Conservation (phyloP, 768 basidiomycete genomes). For the Suillus placidus region DNA sequence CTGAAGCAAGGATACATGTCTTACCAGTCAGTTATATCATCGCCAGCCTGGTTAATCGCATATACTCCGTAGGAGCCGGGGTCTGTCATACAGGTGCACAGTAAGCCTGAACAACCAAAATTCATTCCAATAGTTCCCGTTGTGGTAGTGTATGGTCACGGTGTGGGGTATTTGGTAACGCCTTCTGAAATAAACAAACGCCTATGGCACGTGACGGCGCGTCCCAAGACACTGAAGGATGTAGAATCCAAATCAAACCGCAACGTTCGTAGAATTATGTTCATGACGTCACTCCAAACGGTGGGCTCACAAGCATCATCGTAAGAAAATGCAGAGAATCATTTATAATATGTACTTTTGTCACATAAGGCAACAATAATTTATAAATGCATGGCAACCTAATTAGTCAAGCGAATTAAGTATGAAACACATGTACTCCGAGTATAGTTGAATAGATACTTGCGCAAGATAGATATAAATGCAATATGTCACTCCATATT, state of each 20-base stretch:
- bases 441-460: neutral
- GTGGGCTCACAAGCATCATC: neutral
- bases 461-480: neutral
- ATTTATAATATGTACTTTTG: neutral
- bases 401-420: neutral
- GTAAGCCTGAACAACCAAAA: neutral
- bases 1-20: too few species aligned
- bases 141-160: too few species aligned
- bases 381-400: neutral
- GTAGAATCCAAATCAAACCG: too few species aligned
- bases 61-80: neutral
- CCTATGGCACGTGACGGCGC: too few species aligned
- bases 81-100: neutral
- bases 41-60: neutral
- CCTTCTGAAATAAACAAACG: neutral
- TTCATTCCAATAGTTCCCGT: too few species aligned
- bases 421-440: neutral
- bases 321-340: neutral
- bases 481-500: neutral
- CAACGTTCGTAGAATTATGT: neutral
- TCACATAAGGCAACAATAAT: neutral
- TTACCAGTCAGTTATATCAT: neutral
- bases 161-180: neutral
- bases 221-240: too few species aligned
- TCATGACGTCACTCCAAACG: neutral